Evolutionary conservation across 2,329 filamentous ascomycete species (phyloP).

Genomic region (Fusarium veterinarium): DNA sequence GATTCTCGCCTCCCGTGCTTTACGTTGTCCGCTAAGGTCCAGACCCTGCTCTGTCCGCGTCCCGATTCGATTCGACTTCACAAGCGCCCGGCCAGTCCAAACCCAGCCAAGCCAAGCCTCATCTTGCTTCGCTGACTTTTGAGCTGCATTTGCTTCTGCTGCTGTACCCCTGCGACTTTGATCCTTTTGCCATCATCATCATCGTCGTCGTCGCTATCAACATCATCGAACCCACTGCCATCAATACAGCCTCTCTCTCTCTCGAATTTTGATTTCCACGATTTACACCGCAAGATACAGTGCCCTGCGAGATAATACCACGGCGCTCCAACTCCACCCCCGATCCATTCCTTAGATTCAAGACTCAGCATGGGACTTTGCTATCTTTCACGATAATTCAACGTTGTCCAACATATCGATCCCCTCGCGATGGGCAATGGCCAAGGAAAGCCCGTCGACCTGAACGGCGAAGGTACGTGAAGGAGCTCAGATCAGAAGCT

Average conservation of each 20-base stretch:
- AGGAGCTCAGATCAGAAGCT: not conserved
- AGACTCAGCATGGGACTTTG: conserved; percentile 48
- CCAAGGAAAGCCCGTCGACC: conserved; percentile 91
- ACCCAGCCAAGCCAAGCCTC: conserved; percentile 34
- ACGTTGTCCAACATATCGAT: conserved; percentile 43
- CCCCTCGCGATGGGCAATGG: conserved; percentile 83
- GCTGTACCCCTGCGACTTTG: conserved; percentile 23
- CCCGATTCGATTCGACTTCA: conserved; percentile 38
- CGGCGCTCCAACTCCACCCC: conserved; percentile 41
- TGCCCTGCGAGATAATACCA: conserved; percentile 38
- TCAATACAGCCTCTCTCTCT: not conserved
- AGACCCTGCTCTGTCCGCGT: conserved; percentile 39
- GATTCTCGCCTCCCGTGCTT: conserved; percentile 41
- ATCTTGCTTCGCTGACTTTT: conserved; percentile 36
- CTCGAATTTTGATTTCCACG: not conserved
- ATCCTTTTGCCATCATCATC: conserved; percentile 21
- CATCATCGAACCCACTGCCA: not conserved
- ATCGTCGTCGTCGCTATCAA: not conserved
- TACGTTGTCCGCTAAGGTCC: conserved; percentile 39
- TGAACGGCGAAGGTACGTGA: conserved; percentile 86
- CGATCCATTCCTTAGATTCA: conserved; percentile 35
- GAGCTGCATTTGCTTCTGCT: conserved; percentile 33
- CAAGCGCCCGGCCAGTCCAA: conserved; percentile 25
- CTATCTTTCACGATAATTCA: conserved; percentile 46
- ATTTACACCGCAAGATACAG: conserved; percentile 26